phyloP scores from a whole-genome alignment of 2,329 filamentous ascomycete species.

The Talaromyces sp. region DNA sequence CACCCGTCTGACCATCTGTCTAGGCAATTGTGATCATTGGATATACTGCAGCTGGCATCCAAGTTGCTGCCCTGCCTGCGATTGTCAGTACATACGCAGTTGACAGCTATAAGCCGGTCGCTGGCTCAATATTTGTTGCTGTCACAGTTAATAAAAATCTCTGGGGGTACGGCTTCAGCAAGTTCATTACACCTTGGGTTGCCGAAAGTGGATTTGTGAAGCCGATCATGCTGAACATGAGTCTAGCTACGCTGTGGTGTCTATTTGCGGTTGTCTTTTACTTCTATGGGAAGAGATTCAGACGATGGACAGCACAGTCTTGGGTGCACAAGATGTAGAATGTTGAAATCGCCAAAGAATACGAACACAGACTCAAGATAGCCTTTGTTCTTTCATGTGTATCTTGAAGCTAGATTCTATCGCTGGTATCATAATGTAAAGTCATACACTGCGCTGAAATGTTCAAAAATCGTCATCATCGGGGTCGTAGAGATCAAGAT shows the following conservation, averaged over 20 bases:
- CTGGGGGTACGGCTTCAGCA: conserved; percentile 63
- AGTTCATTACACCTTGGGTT: conserved; percentile 59
- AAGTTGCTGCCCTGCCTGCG: conserved; percentile 62
- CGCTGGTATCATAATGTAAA: conserved; percentile 23
- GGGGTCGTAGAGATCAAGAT: conserved; percentile 50
- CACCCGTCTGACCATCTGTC: neutral
- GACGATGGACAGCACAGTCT: conserved; percentile 58
- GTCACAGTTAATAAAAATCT: conserved; percentile 68
- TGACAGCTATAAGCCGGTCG: conserved; percentile 66
- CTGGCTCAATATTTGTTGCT: conserved; percentile 61
- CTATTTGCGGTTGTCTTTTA: conserved; percentile 59
- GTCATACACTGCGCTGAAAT: conserved; percentile 7
- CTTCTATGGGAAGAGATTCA: conserved; percentile 60
- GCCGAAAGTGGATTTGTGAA: conserved; percentile 54
- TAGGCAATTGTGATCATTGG: conserved; percentile 59
- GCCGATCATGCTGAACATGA: conserved; percentile 64
- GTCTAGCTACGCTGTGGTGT: conserved; percentile 57
- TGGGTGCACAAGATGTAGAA: conserved; percentile 57
- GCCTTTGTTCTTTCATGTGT: neutral
- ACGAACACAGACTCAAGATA: no score
- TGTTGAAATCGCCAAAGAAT: no score
- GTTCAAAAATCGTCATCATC: conserved; percentile 41
- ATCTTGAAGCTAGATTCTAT: conserved; percentile 5
- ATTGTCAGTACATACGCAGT: conserved; percentile 63
- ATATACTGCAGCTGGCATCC: conserved; percentile 59